Base-by-base conservation (phyloP, 176 grass and related monocot species). In the Eragrostis curvula region DNA sequence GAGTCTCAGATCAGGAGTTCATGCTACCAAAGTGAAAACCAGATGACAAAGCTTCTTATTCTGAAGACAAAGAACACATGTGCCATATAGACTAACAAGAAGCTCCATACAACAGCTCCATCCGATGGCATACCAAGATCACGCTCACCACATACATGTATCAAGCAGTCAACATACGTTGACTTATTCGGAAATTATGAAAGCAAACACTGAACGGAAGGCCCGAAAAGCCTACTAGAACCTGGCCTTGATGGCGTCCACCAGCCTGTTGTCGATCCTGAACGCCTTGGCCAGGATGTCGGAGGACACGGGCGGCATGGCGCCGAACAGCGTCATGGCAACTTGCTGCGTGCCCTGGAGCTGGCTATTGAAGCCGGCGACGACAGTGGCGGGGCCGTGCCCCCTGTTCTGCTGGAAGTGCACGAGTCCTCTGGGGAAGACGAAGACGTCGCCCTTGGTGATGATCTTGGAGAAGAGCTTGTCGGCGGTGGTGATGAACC, bases 321-420 rank as follows among this genome's bases (percentile, higher is more conserved):
- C 85, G 2, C 50, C 77, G 29, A 97, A 94, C 70, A 97, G 91
- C 15, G 87, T 84, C 46, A 3, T 1, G 65, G 94, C 89, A 14
- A 97, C 79, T 57, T 27, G 55, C 12, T 90, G 87, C 6, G 91
- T 97, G 51, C 94, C 94, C 43, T 90, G 91, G 24, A 61, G 58
- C 58, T 61, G 58, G 58, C 58, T 61, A 24, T 61, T 61, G 29
- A 66, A 18, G 27, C 24, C 94, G 10, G 91, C 81, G 12, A 97
- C 29, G 81, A 93, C 91, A 0, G 89, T 58, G 59, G 94, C 91
- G 0, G 91, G 53, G 12, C 51, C 29, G 4, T 81, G 0, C 0
- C 87, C 94, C 15, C 75, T 73, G 44, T 97, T 97, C 91, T 91
- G 92, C 89, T 97, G 91, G 87, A 94, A 97, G 65, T 94, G 94